Conservation (phyloP, 345 rosid species). For the Hypericum androsaemum region DNA sequence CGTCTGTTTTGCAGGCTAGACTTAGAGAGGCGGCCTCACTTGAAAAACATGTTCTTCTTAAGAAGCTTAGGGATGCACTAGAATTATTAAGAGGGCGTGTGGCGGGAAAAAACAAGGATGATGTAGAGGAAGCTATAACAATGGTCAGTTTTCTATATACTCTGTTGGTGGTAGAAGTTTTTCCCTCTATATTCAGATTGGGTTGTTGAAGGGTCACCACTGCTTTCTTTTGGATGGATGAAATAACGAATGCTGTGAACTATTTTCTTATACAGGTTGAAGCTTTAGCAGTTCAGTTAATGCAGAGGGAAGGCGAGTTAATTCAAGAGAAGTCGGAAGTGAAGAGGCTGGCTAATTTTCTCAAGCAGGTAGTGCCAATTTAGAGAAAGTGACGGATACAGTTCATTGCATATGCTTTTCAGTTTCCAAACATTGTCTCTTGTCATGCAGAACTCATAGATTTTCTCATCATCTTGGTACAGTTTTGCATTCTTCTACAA, state of each 20-base stretch:
- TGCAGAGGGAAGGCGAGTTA: slow-evolving; percentile 93
- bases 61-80: slow-evolving; percentile 92
- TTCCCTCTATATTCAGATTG: not conserved
- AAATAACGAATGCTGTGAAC: slow-evolving; percentile 1
- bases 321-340: slow-evolving; percentile 91
- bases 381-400: too few species aligned
- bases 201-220: slow-evolving; percentile 5
- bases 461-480: too few species aligned
- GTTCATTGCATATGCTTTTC: too few species aligned
- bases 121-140: slow-evolving; percentile 84
- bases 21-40: slow-evolving; percentile 83
- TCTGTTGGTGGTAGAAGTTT: not conserved
- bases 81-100: slow-evolving; percentile 86
- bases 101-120: slow-evolving; percentile 88
- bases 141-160: slow-evolving; percentile 46
- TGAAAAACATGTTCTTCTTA: slow-evolving; percentile 94
- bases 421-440: too few species aligned
- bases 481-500: too few species aligned
- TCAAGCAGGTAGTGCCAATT: slow-evolving; percentile 56
- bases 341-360: slow-evolving; percentile 77
- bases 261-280: slow-evolving; percentile 62
- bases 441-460: too few species aligned
- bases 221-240: slow-evolving; percentile 1
- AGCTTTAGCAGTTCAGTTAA: slow-evolving; percentile 89
- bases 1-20: slow-evolving; percentile 56